Conservation (phyloP, 2,329 filamentous ascomycete genomes). For the Apiospora marii region DNA sequence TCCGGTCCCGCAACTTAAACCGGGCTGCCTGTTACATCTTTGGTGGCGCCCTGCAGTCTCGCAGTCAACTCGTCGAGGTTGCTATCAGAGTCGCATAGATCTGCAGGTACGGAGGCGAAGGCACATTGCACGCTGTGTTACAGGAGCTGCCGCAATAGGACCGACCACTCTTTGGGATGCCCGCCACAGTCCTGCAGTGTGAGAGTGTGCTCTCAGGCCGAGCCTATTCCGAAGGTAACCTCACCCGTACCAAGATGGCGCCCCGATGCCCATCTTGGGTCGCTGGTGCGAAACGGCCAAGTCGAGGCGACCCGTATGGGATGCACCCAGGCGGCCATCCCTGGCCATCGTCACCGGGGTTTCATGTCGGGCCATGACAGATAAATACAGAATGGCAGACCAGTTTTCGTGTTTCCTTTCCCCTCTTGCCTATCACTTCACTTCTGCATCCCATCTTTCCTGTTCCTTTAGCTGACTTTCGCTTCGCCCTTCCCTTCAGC, state of each 20-base stretch:
- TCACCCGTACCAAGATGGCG: not conserved
- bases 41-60: not conserved
- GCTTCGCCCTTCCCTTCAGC: conserved; percentile 23
- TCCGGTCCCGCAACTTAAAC: not conserved
- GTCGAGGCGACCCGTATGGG: conserved; percentile 20
- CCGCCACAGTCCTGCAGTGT: no score
- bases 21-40: conserved; percentile 16
- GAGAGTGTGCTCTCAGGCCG: not conserved
- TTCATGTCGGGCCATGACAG: conserved; percentile 7
- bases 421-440: conserved; percentile 20
- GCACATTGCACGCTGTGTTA: conserved; percentile 6
- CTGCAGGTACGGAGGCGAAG: not conserved
- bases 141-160: conserved; percentile 12
- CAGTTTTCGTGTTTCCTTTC: not conserved
- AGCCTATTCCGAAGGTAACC: conserved; percentile 12
- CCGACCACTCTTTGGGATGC: not conserved
- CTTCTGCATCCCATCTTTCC: conserved; percentile 21
- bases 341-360: conserved; percentile 13
- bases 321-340: not conserved
- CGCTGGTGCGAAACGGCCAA: conserved; percentile 7
- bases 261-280: conserved; percentile 9
- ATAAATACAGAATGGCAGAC: conserved; percentile 20
- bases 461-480: conserved; percentile 3
- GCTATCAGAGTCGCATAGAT: not conserved
- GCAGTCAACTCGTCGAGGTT: no score